These are phyloP conservation scores for Podaxis rugospora DNA, from an alignment of 768 basidiomycete species.

Conservation along the genomic window DNA sequence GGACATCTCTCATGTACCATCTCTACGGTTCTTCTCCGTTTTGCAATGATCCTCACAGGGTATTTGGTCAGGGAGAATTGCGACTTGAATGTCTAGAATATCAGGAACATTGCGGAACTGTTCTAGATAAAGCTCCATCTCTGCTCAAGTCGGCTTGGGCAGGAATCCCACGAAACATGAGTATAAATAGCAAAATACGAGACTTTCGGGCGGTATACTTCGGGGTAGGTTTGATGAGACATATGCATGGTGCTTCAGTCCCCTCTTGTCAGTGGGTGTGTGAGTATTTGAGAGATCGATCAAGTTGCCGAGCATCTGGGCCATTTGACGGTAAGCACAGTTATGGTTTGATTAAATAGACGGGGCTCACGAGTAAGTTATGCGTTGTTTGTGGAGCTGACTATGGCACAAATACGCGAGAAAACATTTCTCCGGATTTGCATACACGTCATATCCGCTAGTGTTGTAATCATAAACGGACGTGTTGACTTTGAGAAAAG, in stretches of 20 bases:
- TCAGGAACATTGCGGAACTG: slow-evolving; percentile 43
- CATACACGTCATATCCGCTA: slow-evolving; percentile 6
- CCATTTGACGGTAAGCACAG: slow-evolving; percentile 65
- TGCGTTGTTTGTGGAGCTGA: slow-evolving; percentile 83
- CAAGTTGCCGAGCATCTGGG: slow-evolving; percentile 44
- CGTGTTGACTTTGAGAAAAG: slow-evolving; percentile 19
- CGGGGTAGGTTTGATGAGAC: slow-evolving; percentile 26
- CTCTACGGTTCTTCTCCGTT: slow-evolving; percentile 18
- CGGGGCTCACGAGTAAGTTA: slow-evolving; percentile 56
- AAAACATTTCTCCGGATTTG: slow-evolving; percentile 36
- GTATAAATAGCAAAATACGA: slow-evolving; percentile 57
- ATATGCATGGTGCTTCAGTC: slow-evolving; percentile 46
- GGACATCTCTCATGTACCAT: slow-evolving; percentile 41
- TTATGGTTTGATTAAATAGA: slow-evolving; percentile 70
- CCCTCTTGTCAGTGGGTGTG: slow-evolving; percentile 45
- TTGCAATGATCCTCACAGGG: slow-evolving; percentile 64
- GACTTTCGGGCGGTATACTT: slow-evolving; percentile 48
- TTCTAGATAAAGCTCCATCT: slow-evolving; percentile 44
- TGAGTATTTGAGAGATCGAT: slow-evolving; percentile 41
- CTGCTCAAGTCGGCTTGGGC: slow-evolving; percentile 37
- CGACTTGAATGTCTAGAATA: slow-evolving; percentile 34
- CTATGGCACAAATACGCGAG: slow-evolving; percentile 80
- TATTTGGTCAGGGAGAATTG: slow-evolving; percentile 44
- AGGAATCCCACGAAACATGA: slow-evolving; percentile 61
- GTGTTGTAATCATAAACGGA: slow-evolving; percentile 15